Base-by-base conservation (phyloP, 2,329 filamentous ascomycete species). In the Daldinia eschscholtzii region DNA sequence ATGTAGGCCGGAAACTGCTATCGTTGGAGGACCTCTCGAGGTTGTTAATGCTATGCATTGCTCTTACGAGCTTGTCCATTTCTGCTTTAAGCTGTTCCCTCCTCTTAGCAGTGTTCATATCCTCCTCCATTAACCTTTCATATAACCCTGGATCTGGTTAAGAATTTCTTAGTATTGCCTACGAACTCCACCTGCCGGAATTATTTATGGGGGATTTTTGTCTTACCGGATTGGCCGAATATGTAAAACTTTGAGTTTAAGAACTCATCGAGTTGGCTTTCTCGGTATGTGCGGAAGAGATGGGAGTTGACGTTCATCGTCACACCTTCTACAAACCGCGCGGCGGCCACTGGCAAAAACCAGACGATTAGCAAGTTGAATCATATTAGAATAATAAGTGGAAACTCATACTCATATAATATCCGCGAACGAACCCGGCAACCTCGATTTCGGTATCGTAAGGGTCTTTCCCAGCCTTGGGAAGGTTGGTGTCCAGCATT, bases 391-490 rank as follows among this genome's bases (percentile, higher is more conserved):
- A 26, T 15, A 4, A 13, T 35, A 1, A 23, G 12, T 46, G 2
- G 26, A 30, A 46, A 44, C 15, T 61, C 67, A n/a, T 68, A 72
- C 70, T 86, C 53, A 87, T 83, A 75, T 94, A 94, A 77, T 93
- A 94, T 0, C 87, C 90, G 0, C 90, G 83, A 50, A 92, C 84
- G 3, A 88, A 88, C 0, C 89, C 84, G 0, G 91, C 86, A 0
- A 91, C 87, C 7, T 85, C 82, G 0, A 94, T 78, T 74, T 93
- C 91, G 0, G 80, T 78, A 1, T 82, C 76, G 71, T 88, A 93
- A 0, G 83, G 81, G 72, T 93, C 91, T 0, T 81, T 76, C 0
- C 84, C 85, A 10, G 93, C 80, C 28, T 84, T 85, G 12, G 77
- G 72, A 6, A 82, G 68, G 28, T 88, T 83, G 6, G 76, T 71